Percentiles rank a stretch among this genome's conserved stretches.
Evolutionary conservation across 2,329 filamentous ascomycete species (phyloP).

Genomic region (Volutella citrinella): DNA sequence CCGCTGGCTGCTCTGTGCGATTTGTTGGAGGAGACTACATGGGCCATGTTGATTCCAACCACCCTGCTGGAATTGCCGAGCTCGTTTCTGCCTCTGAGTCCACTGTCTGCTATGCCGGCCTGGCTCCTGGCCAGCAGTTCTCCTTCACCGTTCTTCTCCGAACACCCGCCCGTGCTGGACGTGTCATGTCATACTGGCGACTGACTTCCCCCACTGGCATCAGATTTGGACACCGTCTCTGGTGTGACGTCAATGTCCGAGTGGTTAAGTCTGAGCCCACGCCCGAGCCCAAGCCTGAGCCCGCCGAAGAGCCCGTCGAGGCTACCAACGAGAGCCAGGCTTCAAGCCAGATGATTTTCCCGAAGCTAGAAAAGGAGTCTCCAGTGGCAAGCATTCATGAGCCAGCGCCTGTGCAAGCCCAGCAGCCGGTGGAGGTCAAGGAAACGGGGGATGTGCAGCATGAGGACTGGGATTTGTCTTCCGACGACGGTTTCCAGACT

Average conservation of each 20-base stretch:
- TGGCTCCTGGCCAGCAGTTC: conserved; percentile 71
- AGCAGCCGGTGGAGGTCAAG: conserved; percentile 37
- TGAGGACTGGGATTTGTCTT: conserved; percentile 63
- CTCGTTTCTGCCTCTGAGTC: conserved; percentile 79
- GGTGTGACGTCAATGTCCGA: conserved; percentile 84
- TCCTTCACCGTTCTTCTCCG: conserved; percentile 83
- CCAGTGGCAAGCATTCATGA: conserved; percentile 77
- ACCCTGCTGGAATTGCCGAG: conserved; percentile 73
- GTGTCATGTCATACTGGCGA: conserved; percentile 94
- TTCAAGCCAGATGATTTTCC: conserved; percentile 81
- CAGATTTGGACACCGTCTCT: conserved; percentile 89
- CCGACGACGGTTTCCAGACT: conserved; percentile 79
- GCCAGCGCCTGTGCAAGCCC: conserved; percentile 51
- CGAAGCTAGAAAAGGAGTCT: conserved; percentile 92
- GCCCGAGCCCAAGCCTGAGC: conserved; percentile 23
- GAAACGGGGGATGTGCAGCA: conserved; percentile 50
- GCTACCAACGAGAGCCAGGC: conserved; percentile 30
- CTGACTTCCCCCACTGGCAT: conserved; percentile 76
- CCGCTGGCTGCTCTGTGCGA: conserved; percentile 82
- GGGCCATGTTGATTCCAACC: conserved; percentile 81
- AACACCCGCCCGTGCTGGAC: conserved; percentile 72
- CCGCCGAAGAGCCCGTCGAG: conserved; percentile 23
- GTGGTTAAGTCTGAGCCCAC: conserved; percentile 32
- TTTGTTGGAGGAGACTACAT: conserved; percentile 95
- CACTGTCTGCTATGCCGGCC: conserved; percentile 66